phyloP scores from a whole-genome alignment of 2,329 filamentous ascomycete genomes.

The Aspergillus puulaauensis region DNA sequence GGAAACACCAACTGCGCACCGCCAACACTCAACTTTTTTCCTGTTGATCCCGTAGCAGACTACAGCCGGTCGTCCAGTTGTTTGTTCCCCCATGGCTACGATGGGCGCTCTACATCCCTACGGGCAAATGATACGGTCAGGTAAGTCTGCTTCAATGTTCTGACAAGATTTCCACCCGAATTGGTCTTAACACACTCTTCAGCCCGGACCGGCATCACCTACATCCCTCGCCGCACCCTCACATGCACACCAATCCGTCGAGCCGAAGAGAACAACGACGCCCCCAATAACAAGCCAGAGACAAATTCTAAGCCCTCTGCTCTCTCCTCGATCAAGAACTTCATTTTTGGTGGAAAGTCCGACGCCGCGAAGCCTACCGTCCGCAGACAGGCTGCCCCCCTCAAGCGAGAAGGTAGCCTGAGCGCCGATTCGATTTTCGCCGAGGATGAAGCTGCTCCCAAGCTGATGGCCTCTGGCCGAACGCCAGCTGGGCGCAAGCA shows the following conservation, averaged over 20 bases:
- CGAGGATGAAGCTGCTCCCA: conserved; percentile 33
- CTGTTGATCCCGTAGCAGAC: conserved; percentile 13
- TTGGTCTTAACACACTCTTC: neutral
- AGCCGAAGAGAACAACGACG: conserved; percentile 26
- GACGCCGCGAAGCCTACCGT: conserved; percentile 28
- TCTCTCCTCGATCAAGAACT: conserved; percentile 35
- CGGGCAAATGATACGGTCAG: conserved; percentile 39
- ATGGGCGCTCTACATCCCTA: conserved; percentile 38
- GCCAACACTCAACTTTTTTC: conserved; percentile 29
- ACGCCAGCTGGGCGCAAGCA: conserved; percentile 26
- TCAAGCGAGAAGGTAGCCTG: conserved; percentile 36
- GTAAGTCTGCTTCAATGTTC: conserved; percentile 22
- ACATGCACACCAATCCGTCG: conserved; percentile 31
- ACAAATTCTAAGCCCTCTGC: conserved; percentile 21
- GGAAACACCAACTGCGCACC: conserved; percentile 23
- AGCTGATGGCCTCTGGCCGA: conserved; percentile 26
- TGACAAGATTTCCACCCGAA: neutral
- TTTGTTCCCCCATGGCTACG: conserved; percentile 34
- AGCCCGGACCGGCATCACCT: conserved; percentile 34
- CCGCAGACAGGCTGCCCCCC: conserved; percentile 28
- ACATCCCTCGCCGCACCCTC: conserved; percentile 38
- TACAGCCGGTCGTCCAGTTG: conserved; percentile 10
- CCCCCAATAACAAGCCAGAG: conserved; percentile 18
- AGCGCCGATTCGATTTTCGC: conserved; percentile 43
- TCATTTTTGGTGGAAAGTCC: conserved; percentile 30